Conservation (phyloP, 2,329 filamentous ascomycete genomes). For the Canariomyces notabilis region DNA sequence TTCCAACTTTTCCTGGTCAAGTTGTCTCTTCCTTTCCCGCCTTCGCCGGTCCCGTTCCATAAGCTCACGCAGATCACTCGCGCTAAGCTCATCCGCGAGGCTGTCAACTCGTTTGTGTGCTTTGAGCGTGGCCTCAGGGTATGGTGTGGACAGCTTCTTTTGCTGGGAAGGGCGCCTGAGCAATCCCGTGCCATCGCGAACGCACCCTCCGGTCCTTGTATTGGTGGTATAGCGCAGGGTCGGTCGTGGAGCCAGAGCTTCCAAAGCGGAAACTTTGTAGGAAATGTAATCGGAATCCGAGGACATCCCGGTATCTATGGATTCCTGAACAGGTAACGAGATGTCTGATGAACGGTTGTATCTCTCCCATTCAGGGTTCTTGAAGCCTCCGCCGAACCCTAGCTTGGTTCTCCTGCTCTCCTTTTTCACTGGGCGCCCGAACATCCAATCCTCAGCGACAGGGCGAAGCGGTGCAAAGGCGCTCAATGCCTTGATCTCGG, state of each 20-base stretch:
- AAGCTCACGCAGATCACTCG: conserved; percentile 76
- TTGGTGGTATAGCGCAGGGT: conserved; percentile 70
- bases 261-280: conserved; percentile 75
- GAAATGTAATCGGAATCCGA: conserved; percentile 68
- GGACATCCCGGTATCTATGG: conserved; percentile 71
- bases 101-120: conserved; percentile 61
- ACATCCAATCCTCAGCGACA: conserved; percentile 53
- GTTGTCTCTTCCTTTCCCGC: conserved; percentile 65
- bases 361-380: conserved; percentile 33
- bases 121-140: conserved; percentile 56
- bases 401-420: conserved; percentile 63
- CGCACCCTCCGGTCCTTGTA: conserved; percentile 50
- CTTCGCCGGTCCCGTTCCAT: conserved; percentile 85
- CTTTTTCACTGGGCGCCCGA: conserved; percentile 55
- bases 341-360: conserved; percentile 64
- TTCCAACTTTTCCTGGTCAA: conserved; percentile 63
- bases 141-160: conserved; percentile 48
- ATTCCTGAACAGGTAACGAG: conserved; percentile 69
- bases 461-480: conserved; percentile 62
- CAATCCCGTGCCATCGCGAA: conserved; percentile 40
- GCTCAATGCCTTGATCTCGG: conserved; percentile 83
- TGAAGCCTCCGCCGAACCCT: conserved; percentile 37
- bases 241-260: conserved; percentile 78
- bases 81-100: conserved; percentile 79
- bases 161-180: conserved; percentile 45